These are phyloP conservation scores for Claviceps pazoutovae DNA, from an alignment of 2,329 filamentous ascomycete genomes.

Conservation along the genomic window DNA sequence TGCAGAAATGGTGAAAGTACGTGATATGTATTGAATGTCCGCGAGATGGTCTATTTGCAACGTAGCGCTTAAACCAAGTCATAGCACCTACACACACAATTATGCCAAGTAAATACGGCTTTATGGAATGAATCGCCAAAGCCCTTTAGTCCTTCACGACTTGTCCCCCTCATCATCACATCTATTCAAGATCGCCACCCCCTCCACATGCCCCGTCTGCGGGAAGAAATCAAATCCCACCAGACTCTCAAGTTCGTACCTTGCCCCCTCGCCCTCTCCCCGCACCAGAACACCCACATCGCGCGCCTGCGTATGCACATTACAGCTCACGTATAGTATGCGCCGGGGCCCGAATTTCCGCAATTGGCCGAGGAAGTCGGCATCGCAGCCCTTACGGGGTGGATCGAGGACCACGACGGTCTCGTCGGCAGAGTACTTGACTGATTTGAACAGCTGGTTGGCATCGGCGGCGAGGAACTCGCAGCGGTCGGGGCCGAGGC, in stretches of 20 bases:
- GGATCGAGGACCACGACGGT: slow-evolving; percentile 93
- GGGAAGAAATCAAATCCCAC: slow-evolving; percentile 96
- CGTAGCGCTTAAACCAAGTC: too few species aligned
- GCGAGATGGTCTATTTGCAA: too few species aligned
- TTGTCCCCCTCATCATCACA: slow-evolving; percentile 18
- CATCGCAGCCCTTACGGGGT: slow-evolving; percentile 89
- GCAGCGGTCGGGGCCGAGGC: slow-evolving; percentile 51
- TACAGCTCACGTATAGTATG: slow-evolving; percentile 91
- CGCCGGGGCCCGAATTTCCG: slow-evolving; percentile 62
- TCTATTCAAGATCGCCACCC: slow-evolving; percentile 49
- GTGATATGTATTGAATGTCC: too few species aligned
- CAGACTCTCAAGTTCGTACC: slow-evolving; percentile 81
- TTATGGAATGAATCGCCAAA: too few species aligned
- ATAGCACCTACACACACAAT: too few species aligned
- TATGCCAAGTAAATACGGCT: too few species aligned
- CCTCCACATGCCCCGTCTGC: slow-evolving; percentile 61
- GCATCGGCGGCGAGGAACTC: slow-evolving; percentile 86
- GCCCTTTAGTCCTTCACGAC: too few species aligned
- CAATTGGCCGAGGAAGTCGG: slow-evolving; percentile 69
- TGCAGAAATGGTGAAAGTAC: too few species aligned
- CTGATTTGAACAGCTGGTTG: slow-evolving; percentile 61
- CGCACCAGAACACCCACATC: slow-evolving; percentile 81
- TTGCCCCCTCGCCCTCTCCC: slow-evolving; percentile 36
- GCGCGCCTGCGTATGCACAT: slow-evolving; percentile 91
- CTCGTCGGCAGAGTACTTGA: slow-evolving; percentile 60